Evolutionary conservation across 495 filamentous ascomycete genomes (phyloP), one percentile per base, ranked within the genome.

Genomic region (Penicillium macrosclerotiorum): DNA sequence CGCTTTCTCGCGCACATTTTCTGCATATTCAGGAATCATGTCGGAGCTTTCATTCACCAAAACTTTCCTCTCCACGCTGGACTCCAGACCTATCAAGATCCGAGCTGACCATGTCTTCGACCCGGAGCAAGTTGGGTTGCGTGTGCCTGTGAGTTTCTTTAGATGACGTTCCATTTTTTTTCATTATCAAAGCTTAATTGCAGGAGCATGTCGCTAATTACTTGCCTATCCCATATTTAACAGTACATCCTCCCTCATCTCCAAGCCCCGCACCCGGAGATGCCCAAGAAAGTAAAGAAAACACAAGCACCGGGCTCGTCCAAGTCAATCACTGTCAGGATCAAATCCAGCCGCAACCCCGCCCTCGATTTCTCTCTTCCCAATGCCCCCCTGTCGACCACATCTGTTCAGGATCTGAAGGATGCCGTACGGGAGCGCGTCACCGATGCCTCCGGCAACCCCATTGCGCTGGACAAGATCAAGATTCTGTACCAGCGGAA

Each of bases 11-110:
- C 9, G 5, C 3, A 11, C 11, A 9, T 13, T 13, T 32, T 24
- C 6, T 4, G 2, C 20, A 9, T 18, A 5, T 2, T 17, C 9
- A 22, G 8, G 8, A 7, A 78, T 34, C 30, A 94, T 94, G 89
- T 79, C 88, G n/a, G 91, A 96, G 76, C 56, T 91, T 35, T 64
- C 78, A 39, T 98, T 95, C 64, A 80, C 88, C 47, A 90, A 88
- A 65, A 72, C 80, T 36, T 95, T 92, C 71, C 84, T 98, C 52
- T 72, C 85, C 14, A 74, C 78, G 14, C 79, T 96, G 37, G 89
- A 92, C 71, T 75, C 80, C 25, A 80, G 83, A 45, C 85, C 88
- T 7, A 63, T 83, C 55, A 92, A 90, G 68, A 77, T 96, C 37
- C 77, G 81, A 8, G 69, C 85, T 48, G 90, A 96, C 67, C 83